These are phyloP conservation scores for Syncephalis fuscata DNA, from an alignment of 371 early-diverging fungal genomes.

Conservation along the genomic window DNA sequence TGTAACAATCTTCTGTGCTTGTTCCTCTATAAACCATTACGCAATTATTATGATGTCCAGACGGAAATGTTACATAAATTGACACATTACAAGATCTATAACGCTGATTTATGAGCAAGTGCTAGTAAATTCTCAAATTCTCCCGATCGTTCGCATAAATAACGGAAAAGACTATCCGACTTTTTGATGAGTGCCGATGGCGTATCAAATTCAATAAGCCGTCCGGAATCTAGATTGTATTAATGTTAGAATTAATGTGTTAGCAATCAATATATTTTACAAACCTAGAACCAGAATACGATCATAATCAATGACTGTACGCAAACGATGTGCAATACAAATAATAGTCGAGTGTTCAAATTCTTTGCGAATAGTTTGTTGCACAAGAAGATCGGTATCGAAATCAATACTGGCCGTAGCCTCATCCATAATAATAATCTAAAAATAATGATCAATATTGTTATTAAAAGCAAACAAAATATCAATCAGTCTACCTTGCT, in stretches of 20 bases:
- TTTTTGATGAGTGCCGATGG: constrained; percentile 3
- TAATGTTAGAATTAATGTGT: background rate
- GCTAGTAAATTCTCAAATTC: constrained; percentile 2
- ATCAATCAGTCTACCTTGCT: constrained; percentile 57
- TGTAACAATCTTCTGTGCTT: no score
- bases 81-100: no score
- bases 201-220: constrained; percentile 16
- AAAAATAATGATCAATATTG: background rate
- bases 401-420: constrained; percentile 45
- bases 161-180: constrained; percentile 2
- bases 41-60: no score
- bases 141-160: constrained; percentile 5
- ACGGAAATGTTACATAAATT: no score
- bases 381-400: constrained; percentile 37
- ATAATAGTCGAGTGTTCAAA: constrained; percentile 38
- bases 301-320: constrained; percentile 55
- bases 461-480: constrained; percentile 24
- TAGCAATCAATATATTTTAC: background rate
- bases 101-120: no score
- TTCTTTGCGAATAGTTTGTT: constrained; percentile 33
- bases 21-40: no score
- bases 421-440: constrained; percentile 25
- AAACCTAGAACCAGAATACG: constrained; percentile 17
- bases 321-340: constrained; percentile 51
- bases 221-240: constrained; percentile 14